These are phyloP conservation scores for Phialophora macrospora DNA, from an alignment of 2,329 filamentous ascomycete species.

Conservation along the genomic window DNA sequence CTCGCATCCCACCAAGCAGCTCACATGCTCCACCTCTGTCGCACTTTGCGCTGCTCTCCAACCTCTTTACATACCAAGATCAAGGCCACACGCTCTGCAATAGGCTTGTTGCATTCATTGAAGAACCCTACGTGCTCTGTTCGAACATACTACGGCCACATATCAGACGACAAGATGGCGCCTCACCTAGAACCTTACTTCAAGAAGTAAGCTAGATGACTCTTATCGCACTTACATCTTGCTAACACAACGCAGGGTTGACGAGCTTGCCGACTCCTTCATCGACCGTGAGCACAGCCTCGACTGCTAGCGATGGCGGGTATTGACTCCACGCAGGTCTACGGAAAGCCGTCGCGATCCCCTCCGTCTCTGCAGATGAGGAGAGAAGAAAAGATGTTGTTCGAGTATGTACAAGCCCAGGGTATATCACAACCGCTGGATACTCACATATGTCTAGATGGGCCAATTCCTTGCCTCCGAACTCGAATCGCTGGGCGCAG, in stretches of 20 bases:
- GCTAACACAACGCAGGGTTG: conserved; percentile 59
- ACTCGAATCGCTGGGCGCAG: conserved; percentile 80
- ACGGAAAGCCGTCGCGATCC: conserved; percentile 90
- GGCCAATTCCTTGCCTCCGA: conserved; percentile 85
- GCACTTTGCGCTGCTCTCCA: conserved; percentile 18
- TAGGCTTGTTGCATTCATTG: conserved; percentile 11
- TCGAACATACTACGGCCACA: conserved; percentile 52
- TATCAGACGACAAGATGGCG: conserved; percentile 71
- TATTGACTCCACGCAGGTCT: conserved; percentile 55
- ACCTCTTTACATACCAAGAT: conserved; percentile 15
- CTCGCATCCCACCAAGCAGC: conserved; percentile 12
- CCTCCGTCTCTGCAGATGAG: conserved; percentile 91
- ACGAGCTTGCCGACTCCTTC: conserved; percentile 76
- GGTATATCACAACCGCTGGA: neutral
- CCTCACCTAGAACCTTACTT: conserved; percentile 91
- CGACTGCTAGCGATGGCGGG: conserved; percentile 12
- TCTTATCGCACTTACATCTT: neutral
- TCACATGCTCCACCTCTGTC: conserved; percentile 25
- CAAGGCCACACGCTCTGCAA: neutral
- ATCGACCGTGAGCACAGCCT: conserved; percentile 69
- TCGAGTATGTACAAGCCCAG: conserved; percentile 55
- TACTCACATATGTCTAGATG: conserved; percentile 62
- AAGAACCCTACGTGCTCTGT: conserved; percentile 8
- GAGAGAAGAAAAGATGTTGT: conserved; percentile 88
- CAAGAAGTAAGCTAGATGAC: conserved; percentile 63